Base-by-base conservation (phyloP, 805 yeast species). In the Ogataea pini region DNA sequence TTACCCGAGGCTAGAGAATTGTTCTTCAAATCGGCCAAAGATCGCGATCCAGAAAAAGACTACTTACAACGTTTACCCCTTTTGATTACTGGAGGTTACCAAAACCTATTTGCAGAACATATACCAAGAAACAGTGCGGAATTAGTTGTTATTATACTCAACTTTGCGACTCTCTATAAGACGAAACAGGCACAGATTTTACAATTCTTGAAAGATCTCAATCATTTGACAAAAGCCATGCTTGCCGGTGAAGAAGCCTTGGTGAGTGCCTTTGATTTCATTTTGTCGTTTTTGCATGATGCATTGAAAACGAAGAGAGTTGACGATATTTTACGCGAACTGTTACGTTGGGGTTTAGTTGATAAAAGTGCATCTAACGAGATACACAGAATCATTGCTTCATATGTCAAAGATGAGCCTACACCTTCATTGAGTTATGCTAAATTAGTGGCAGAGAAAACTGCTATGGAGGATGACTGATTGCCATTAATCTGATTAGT, bases 1-100 rank as follows among this genome's bases (percentile, higher is more conserved):
- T 53, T 82, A 0, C 83, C 85, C 0, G 87, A 81, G 44, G 89
- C 90, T 0, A 72, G 83, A 51, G 77, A 74, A 36, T 58, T 85
- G 4, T 84, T 78, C 39, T 60, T 63, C 48, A 55, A 59, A 25
- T 32, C 39, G 7, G 13, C 34, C 10, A 42, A 42, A 22, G 28
- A 31, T 16, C 16, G 18, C 7, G 34, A 31, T 14, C 34, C 34
- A 8, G 34, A 31, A 14, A n/a, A 31, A 14, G 18, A 13, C 9
- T 12, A n/a, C 18, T 12, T 31, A 8, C 34, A 31, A 14, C 16
- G 34, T 8, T 14, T 31, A 7, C 34, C 34, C 17, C 18, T 7
- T 3, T 5, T 31, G 34, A 31, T 31, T 9, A 8, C 4, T 6
- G 34, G 34, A n/a, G 34, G 34, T n/a, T 31, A 31, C 8, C 9